phyloP scores from a whole-genome alignment of 176 grass and related monocot species.

The Saccharum spontaneum region DNA sequence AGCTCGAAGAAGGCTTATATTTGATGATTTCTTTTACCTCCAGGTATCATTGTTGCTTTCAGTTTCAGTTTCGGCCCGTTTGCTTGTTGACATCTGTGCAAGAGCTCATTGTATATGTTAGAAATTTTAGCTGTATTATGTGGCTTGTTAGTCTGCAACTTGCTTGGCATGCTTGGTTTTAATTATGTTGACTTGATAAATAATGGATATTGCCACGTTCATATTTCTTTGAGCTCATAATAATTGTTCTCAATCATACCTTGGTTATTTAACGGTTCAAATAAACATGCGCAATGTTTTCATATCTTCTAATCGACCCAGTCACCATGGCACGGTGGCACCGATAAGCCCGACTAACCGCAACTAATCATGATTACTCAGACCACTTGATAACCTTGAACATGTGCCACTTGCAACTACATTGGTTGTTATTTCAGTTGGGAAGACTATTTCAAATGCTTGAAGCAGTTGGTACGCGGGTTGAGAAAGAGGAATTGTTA shows the following conservation, averaged over 20 bases:
- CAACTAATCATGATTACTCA: not conserved
- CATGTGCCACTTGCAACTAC: slow-evolving; percentile 21
- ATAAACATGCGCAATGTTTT: not conserved
- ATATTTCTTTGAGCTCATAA: slow-evolving; percentile 29
- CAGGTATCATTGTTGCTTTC: slow-evolving; percentile 58
- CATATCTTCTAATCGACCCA: not conserved
- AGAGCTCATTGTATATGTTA: slow-evolving; percentile 3
- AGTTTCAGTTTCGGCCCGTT: not conserved
- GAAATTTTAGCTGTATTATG: slow-evolving; percentile 21
- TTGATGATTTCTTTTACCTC: slow-evolving; percentile 99
- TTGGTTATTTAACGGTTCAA: not conserved
- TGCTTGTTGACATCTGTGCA: slow-evolving; percentile 25
- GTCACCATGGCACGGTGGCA: not conserved
- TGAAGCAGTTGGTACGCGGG: slow-evolving; percentile 66
- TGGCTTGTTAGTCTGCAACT: slow-evolving; percentile 14
- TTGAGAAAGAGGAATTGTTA: slow-evolving; percentile 83
- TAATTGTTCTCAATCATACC: not conserved
- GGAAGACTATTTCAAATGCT: slow-evolving; percentile 96
- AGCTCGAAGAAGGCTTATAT: slow-evolving; percentile 91
- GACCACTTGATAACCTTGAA: not conserved
- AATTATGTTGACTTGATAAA: slow-evolving; percentile 30
- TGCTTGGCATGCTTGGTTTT: slow-evolving; percentile 24
- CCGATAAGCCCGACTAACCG: not conserved
- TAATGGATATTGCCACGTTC: not conserved
- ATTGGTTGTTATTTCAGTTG: slow-evolving; percentile 60